phyloP scores from a whole-genome alignment of 1,284 basidiomycete species.

The Macrocystidia cucumis region DNA sequence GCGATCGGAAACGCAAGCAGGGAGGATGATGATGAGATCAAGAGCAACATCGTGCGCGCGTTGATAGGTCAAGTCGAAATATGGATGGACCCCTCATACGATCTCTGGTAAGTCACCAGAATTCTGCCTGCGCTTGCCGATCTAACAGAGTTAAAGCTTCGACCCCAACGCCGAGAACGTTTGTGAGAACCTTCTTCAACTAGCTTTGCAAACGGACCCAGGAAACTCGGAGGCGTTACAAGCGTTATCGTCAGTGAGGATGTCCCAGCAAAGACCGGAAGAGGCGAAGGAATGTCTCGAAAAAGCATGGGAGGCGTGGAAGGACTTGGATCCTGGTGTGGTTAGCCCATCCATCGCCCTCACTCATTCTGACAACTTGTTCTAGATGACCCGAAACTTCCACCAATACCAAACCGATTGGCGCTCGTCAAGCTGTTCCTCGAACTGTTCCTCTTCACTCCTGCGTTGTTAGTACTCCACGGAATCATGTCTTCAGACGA shows the following conservation, averaged over 20 bases:
- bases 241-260: constrained; percentile 79
- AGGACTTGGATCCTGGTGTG: constrained; percentile 66
- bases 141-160: constrained; percentile 41
- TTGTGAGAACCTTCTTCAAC: constrained; percentile 71
- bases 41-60: constrained; percentile 73
- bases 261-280: constrained; percentile 81
- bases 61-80: constrained; percentile 91
- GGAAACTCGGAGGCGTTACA: constrained; percentile 78
- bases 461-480: constrained; percentile 72
- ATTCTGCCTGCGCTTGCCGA: neutral
- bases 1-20: constrained; percentile 33
- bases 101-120: constrained; percentile 69
- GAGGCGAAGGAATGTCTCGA: constrained; percentile 70
- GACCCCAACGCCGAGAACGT: constrained; percentile 74
- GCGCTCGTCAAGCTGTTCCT: constrained; percentile 79
- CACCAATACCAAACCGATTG: constrained; percentile 70
- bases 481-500: constrained; percentile 81
- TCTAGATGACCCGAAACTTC: constrained; percentile 63
- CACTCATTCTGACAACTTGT: constrained; percentile 2
- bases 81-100: constrained; percentile 87
- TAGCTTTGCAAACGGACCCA: constrained; percentile 72
- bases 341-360: constrained; percentile 4
- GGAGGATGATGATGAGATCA: constrained; percentile 57
- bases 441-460: constrained; percentile 66
- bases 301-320: constrained; percentile 68